Evolutionary conservation across 73 alveolate species (phyloP).

Genomic region (Symbiodinium natans): DNA sequence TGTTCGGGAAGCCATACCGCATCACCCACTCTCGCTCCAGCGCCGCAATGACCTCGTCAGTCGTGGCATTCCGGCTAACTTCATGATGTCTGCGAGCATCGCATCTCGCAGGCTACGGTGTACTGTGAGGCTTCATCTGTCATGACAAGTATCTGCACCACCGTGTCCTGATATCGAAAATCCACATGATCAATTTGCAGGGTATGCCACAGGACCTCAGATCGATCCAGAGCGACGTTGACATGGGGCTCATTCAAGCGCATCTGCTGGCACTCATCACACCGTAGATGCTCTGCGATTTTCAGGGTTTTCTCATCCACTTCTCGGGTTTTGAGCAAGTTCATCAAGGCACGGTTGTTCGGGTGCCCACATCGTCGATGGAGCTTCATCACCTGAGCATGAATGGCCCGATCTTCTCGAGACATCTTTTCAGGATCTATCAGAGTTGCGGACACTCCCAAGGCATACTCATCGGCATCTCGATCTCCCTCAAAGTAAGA

Average conservation of each 20-base stretch:
- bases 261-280: slow-evolving; percentile 29
- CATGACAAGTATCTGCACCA: neutral
- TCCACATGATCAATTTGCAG: neutral
- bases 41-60: neutral
- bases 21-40: neutral
- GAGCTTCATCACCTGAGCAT: neutral
- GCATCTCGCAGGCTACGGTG: neutral
- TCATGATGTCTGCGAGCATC: neutral
- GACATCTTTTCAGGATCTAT: neutral
- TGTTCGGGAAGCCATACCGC: neutral
- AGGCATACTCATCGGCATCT: too few species aligned
- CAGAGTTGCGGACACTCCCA: neutral
- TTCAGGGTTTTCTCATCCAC: neutral
- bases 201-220: neutral
- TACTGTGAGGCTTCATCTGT: neutral
- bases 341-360: slow-evolving; percentile 1
- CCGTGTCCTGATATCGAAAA: neutral
- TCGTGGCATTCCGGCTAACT: neutral
- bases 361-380: slow-evolving; percentile 56
- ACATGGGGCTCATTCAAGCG: neutral
- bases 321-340: neutral
- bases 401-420: neutral
- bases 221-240: neutral
- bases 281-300: neutral
- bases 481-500: too few species aligned